Percentiles rank a stretch among this genome's conserved stretches.
Evolutionary conservation across 2,329 filamentous ascomycete species (phyloP).

Genomic region (Coccinonectria pachysandricola): DNA sequence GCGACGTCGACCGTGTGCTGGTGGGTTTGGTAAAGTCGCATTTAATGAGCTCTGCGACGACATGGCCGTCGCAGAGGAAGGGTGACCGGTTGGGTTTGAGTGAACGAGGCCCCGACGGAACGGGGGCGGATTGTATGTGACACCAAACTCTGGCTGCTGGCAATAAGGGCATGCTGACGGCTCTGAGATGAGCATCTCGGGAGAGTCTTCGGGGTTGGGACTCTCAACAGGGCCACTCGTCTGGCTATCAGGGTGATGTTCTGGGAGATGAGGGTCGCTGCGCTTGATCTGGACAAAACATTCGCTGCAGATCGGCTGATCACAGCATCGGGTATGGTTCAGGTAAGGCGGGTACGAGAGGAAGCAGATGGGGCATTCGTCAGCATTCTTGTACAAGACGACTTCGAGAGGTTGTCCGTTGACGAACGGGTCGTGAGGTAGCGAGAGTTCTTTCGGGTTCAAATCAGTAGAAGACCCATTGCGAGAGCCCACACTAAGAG

Average conservation of each 20-base stretch:
- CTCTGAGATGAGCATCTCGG: conserved; percentile 72
- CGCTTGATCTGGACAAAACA: conserved; percentile 99
- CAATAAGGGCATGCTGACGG: conserved; percentile 91
- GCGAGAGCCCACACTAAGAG: conserved; percentile 63
- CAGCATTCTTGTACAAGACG: conserved; percentile 81
- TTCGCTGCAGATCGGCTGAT: conserved; percentile 93
- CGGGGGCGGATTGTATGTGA: conserved; percentile 84
- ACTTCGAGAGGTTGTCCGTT: conserved; percentile 93
- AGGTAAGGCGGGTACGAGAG: conserved; percentile 90
- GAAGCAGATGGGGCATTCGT: conserved; percentile 94
- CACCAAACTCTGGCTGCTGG: conserved; percentile 86
- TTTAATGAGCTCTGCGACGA: conserved; percentile 76
- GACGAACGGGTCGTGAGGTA: conserved; percentile 76
- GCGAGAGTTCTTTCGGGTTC: conserved; percentile 62
- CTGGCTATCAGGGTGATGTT: conserved; percentile 52
- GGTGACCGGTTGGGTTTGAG: conserved; percentile 33
- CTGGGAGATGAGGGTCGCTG: conserved; percentile 79
- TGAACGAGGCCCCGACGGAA: conserved; percentile 79
- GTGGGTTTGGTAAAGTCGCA: conserved; percentile 37
- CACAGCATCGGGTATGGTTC: conserved; percentile 89
- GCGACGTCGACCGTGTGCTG: conserved; percentile 32
- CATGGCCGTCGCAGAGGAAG: conserved; percentile 54
- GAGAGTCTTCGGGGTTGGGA: conserved; percentile 36
- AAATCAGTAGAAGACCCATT: conserved; percentile 65
- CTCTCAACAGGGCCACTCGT: conserved; percentile 26